These are phyloP conservation scores for Ochetophila trinervis DNA, from an alignment of 306 rosid species.

Conservation along the genomic window DNA sequence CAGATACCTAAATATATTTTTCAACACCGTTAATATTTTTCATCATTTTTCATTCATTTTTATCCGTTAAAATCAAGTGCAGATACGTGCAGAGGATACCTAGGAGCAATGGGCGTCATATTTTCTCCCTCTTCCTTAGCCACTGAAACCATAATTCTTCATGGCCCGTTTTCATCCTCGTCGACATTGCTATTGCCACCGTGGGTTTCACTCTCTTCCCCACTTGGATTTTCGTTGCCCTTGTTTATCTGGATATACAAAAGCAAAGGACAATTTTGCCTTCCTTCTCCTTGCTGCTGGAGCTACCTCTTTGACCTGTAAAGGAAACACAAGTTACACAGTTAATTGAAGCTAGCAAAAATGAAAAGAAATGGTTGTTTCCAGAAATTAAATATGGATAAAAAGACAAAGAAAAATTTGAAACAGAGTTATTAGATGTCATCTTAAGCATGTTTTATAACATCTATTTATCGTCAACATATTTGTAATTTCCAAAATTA, in stretches of 20 bases:
- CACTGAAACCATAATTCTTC: no score
- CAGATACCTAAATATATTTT: no score
- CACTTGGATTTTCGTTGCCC: no score
- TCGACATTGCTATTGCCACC: no score
- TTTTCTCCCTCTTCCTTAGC: no score
- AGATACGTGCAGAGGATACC: no score
- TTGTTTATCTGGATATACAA: constrained; percentile 87
- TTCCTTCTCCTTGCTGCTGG: constrained; percentile 84
- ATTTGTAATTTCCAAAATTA: not conserved
- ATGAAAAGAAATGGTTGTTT: not conserved
- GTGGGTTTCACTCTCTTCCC: no score
- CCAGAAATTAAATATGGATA: not conserved
- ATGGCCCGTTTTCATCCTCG: no score
- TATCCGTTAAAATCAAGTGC: no score
- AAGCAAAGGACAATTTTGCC: constrained; percentile 84
- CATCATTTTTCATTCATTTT: no score
- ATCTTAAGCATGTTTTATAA: not conserved
- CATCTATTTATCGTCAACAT: not conserved
- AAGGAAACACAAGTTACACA: not conserved
- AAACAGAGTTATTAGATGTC: not conserved
- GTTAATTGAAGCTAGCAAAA: constrained; percentile 13
- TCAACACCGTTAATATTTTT: no score
- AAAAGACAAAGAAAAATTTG: not conserved
- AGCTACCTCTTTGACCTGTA: constrained; percentile 92
- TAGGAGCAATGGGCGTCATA: no score